Conservation (phyloP, 352 stramenopile genomes). For the Globisporangium paroecandrum region DNA sequence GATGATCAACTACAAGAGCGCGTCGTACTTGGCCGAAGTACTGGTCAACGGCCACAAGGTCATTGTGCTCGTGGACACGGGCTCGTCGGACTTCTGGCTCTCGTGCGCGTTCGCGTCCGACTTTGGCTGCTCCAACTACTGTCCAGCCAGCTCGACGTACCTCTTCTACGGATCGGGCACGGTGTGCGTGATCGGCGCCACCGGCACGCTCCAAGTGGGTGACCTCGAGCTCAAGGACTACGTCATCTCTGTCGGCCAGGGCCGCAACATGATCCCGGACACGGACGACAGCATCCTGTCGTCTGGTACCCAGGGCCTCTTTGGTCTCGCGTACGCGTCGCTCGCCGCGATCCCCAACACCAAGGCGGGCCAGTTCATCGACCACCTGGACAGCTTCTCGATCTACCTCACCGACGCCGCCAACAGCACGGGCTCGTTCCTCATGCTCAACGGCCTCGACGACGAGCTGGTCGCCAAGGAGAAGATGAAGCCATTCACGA, state of each 20-base stretch:
- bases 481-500: constrained; percentile 34
- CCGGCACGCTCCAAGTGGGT: constrained; percentile 42
- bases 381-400: constrained; percentile 61
- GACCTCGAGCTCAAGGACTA: constrained; percentile 42
- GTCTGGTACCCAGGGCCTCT: constrained; percentile 48
- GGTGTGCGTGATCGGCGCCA: constrained; percentile 48
- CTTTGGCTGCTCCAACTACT: constrained; percentile 33
- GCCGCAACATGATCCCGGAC: constrained; percentile 39
- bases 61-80: constrained; percentile 69
- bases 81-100: constrained; percentile 76
- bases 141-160: constrained; percentile 29
- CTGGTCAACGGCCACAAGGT: constrained; percentile 35
- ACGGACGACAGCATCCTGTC: constrained; percentile 33
- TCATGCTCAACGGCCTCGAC: constrained; percentile 67
- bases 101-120: constrained; percentile 14
- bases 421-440: constrained; percentile 46
- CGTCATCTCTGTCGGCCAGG: constrained; percentile 49
- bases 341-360: constrained; percentile 42
- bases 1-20: constrained; percentile 41
- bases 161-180: constrained; percentile 67
- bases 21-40: constrained; percentile 62
- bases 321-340: constrained; percentile 56
- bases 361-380: constrained; percentile 40
- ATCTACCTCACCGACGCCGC: constrained; percentile 56
- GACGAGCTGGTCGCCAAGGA: constrained; percentile 42